A percentile compares a stretch with the other conserved stretches of the same genome.
Conservation (phyloP, 805 yeast genomes). For the Priceomyces melissophilus region DNA sequence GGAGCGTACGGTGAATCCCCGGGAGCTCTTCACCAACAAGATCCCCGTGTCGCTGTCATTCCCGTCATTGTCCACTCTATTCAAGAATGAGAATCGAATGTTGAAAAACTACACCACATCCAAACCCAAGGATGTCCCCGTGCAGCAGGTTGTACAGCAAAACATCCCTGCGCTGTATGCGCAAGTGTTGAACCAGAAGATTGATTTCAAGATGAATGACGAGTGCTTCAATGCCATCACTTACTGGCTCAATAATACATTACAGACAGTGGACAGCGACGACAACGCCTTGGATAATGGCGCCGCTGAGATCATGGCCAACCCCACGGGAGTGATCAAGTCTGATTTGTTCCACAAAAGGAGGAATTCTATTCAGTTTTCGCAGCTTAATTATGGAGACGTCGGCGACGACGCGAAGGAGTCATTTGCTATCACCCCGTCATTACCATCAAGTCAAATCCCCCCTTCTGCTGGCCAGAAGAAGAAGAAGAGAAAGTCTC, state of each 20-base stretch:
- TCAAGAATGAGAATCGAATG: conserved; percentile 3
- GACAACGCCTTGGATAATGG: conserved; percentile 9
- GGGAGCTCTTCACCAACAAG: conserved; percentile 19
- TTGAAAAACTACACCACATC: conserved; percentile 2
- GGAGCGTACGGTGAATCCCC: conserved; percentile 32
- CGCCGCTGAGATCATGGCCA: conserved; percentile 17
- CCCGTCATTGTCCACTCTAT: conserved; percentile 12
- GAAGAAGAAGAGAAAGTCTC: conserved; percentile 19
- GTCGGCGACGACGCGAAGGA: conserved; percentile 1
- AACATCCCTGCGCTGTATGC: background rate
- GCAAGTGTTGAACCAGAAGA: conserved; percentile 9
- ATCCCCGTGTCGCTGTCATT: conserved; percentile 8
- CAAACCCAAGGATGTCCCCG: background rate
- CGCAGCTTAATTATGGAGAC: conserved; percentile 3
- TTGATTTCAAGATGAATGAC: conserved; percentile 32
- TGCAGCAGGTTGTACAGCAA: background rate
- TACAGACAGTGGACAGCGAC: conserved; percentile 13
- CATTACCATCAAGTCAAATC: conserved; percentile 4
- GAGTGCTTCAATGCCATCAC: conserved; percentile 39
- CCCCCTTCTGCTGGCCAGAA: conserved; percentile 9
- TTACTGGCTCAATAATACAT: conserved; percentile 29
- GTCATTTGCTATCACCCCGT: conserved; percentile 1
- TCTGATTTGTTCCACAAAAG: conserved; percentile 13
- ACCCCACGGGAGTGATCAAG: conserved; percentile 31
- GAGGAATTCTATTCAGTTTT: conserved; percentile 20